These are phyloP conservation scores for Stagonosporopsis cucurbitacearum DNA, from an alignment of 2,329 filamentous ascomycete species.

Conservation along the genomic window DNA sequence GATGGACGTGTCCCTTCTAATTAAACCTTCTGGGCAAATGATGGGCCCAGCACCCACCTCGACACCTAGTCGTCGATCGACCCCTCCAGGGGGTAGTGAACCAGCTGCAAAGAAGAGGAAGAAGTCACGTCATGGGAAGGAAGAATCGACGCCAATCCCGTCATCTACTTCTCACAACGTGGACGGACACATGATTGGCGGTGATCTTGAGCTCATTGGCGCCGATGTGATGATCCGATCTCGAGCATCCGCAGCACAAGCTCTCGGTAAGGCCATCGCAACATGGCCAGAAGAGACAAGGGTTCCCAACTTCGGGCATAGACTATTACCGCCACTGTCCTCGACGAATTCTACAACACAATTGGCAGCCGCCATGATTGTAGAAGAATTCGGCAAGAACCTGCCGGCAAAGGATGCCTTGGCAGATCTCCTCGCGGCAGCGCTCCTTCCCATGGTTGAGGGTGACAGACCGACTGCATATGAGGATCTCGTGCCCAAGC, in stretches of 20 bases:
- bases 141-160: conserved; percentile 60
- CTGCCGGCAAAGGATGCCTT: conserved; percentile 54
- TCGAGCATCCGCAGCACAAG: conserved; percentile 83
- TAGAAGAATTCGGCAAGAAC: conserved; percentile 83
- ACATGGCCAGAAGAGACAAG: conserved; percentile 69
- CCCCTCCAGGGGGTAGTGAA: conserved; percentile 47
- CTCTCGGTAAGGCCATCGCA: conserved; percentile 84
- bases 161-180: conserved; percentile 81
- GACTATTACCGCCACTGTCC: conserved; percentile 69
- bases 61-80: conserved; percentile 37
- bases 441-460: conserved; percentile 79
- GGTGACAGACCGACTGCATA: conserved; percentile 82
- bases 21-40: conserved; percentile 88
- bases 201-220: conserved; percentile 93
- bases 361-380: conserved; percentile 78
- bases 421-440: conserved; percentile 65
- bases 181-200: conserved; percentile 96
- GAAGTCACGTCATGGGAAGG: conserved; percentile 79
- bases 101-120: conserved; percentile 78
- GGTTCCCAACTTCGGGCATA: conserved; percentile 69
- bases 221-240: conserved; percentile 87
- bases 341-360: conserved; percentile 86
- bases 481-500: conserved; percentile 85
- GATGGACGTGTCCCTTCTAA: conserved; percentile 88
- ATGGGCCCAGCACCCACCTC: conserved; percentile 63